Base-by-base conservation (phyloP, 1,139 yeast genomes). In the Candida tropicalis region DNA sequence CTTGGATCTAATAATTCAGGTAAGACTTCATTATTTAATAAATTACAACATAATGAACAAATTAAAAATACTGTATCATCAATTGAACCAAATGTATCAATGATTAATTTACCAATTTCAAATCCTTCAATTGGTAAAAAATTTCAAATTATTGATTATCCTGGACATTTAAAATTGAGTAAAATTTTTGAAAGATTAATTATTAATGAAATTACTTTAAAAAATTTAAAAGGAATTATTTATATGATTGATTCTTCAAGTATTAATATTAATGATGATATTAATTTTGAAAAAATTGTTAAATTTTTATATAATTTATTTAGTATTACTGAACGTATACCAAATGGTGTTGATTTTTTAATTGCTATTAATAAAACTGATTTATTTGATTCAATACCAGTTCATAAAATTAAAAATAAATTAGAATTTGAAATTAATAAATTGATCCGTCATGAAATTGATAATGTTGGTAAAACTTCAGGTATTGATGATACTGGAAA, bases 351-450 rank as follows among this genome's bases (percentile, higher is more conserved):
- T 13, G 93, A 87, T 58, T 69, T 84, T 41, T 67, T 87, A 45
- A 68, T 91, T 52, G 95, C 91, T 23, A 81, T 91, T 47, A 93
- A 91, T 66, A 90, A 90, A 60, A 76, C 77, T 36, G 98, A 93
- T 57, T 76, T 84, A 39, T 93, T 93, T 66, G 88, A 88, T 52
- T 80, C 95, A 13, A 77, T 88, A 50, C 93, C 95, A 15, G 73
- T 82, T 7, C 59, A 65, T 42, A 82, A 84, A 56, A 75, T 91
- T 42, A 75, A 70, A 52, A 68, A 68, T 18, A 60, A 81, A 35
- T 62, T 91, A 44, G 93, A 87, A 56, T 49, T 59, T 5, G 95
- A 87, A 58, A 76, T 91, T 53, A 75, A 79, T 40, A 74, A 72
- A 43, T 69, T 83, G 45, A 74, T 87, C 46, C 63, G 67, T 56